Evolutionary conservation across 306 rosid species (phyloP), one percentile per base, ranked within the genome.

Genomic region (Chamaecrista fasciculata): DNA sequence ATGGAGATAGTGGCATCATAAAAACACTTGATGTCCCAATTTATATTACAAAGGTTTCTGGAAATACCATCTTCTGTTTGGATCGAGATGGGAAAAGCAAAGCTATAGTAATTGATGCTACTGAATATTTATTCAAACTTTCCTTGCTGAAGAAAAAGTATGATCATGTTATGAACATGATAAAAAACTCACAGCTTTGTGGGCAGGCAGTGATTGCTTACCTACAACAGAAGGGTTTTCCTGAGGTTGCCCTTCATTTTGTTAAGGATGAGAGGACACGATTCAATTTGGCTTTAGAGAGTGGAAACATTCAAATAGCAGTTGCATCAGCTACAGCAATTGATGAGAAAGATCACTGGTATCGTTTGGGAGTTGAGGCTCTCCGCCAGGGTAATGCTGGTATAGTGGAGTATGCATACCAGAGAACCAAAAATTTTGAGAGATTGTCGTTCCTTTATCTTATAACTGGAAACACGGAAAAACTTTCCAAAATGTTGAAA

Each of bases 341-440:
- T 31, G 98, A 93, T 81, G 93, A 90, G 78, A 92, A 92, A 77
- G 98, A 93, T 80, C 87, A 86, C 79, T 93, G 98, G 98, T 93
- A 90, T 39, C 86, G 84, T 48, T 74, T 92, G 78, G 97, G 98
- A 24, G 93, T 93, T 15, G 98, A 93, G 83, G 98, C 98, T 71
- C 96, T 93, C 71, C 93, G 96, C 7, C 98, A 93, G 77, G 98
- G 98, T 34, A 93, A 93, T 79, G 79, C 96, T 47, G 98, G 98
- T 75, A 93, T 87, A 53, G 93, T 90, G 28, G 98, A 93, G 78
- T 93, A 87, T 82, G 98, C 98, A 40, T 93, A 93, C 79, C 98
- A 93, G 87, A 93, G 86, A 79, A 93, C 98, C 31, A 93, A 90
- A 70, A 93, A 88, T 62, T 86, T 90, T 79, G 96, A 90, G 79